These are phyloP conservation scores for Thraustochytrium striatum DNA, from an alignment of 352 stramenopile species.

Conservation along the genomic window DNA sequence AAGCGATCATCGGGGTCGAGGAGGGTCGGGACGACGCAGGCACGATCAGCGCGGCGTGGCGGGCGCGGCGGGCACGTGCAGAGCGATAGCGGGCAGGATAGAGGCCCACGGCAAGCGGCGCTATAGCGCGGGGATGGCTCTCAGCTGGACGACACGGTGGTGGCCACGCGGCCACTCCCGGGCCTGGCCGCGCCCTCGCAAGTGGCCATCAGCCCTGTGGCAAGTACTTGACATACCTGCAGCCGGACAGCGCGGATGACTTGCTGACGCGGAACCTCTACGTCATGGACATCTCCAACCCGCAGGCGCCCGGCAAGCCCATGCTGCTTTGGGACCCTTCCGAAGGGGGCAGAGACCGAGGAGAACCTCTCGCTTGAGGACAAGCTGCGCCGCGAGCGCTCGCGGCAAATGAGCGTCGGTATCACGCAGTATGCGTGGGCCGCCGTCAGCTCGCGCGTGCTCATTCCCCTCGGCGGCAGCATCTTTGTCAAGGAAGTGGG, in stretches of 20 bases:
- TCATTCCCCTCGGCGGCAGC: constrained; percentile 84
- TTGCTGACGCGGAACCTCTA: constrained; percentile 75
- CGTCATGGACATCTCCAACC: constrained; percentile 65
- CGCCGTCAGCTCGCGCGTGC: constrained; percentile 63
- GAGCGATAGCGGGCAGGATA: too few species aligned
- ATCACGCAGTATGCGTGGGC: constrained; percentile 83
- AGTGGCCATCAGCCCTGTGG: constrained; percentile 76
- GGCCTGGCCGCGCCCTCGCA: constrained; percentile 70
- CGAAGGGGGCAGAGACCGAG: constrained; percentile 62
- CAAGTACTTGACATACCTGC: constrained; percentile 74
- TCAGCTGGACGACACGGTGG: constrained; percentile 61
- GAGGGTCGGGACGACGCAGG: too few species aligned
- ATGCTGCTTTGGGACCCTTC: constrained; percentile 31
- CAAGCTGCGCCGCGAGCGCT: constrained; percentile 79
- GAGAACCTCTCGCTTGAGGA: constrained; percentile 78
- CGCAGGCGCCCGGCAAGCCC: constrained; percentile 57
- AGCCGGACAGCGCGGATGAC: constrained; percentile 64
- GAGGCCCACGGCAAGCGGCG: too few species aligned
- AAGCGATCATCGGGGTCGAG: too few species aligned
- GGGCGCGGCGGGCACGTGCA: too few species aligned
- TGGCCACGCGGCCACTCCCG: constrained; percentile 75
- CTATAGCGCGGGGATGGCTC: too few species aligned
- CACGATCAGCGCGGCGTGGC: too few species aligned
- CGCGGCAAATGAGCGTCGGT: constrained; percentile 80
- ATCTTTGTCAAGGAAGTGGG: constrained; percentile 84